These are phyloP conservation scores for Cerrena zonata DNA, from an alignment of 1,284 basidiomycete genomes.

Conservation along the genomic window DNA sequence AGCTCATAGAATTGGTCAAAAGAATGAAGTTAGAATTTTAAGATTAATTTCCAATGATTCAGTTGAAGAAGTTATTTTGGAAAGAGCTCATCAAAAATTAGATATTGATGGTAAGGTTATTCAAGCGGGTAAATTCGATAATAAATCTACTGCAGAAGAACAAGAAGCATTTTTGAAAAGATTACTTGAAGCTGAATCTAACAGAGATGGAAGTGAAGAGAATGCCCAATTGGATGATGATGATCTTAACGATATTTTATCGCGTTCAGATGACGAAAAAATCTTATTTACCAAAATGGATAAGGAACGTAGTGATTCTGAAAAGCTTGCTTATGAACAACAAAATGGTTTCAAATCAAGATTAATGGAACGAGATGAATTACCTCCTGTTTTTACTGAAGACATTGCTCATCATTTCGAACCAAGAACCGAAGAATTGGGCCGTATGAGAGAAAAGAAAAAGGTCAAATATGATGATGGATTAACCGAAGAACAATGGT, in stretches of 20 bases:
- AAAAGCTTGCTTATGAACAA: too few species aligned
- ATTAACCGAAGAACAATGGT: constrained; percentile 65
- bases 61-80: constrained; percentile 96
- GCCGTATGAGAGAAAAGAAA: constrained; percentile 77
- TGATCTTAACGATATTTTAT: constrained; percentile 91
- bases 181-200: constrained; percentile 33
- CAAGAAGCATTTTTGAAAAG: constrained; percentile 89
- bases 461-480: constrained; percentile 66
- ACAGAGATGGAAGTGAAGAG: constrained; percentile 85
- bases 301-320: constrained; percentile 75
- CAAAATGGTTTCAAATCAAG: too few species aligned
- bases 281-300: constrained; percentile 84
- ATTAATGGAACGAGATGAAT: too few species aligned
- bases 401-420: too few species aligned
- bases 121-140: constrained; percentile 98
- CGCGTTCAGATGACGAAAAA: constrained; percentile 79
- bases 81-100: constrained; percentile 91
- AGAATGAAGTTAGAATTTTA: constrained; percentile 93
- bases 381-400: too few species aligned
- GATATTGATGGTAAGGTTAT: constrained; percentile 99
- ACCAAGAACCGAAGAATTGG: too few species aligned
- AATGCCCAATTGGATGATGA: constrained; percentile 95
- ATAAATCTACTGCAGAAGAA: constrained; percentile 96
- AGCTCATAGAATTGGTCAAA: constrained; percentile 99
- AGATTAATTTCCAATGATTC: constrained; percentile 97